Base-by-base conservation (phyloP, 2,329 filamentous ascomycete genomes). In the Reticulascus tulasneorum region DNA sequence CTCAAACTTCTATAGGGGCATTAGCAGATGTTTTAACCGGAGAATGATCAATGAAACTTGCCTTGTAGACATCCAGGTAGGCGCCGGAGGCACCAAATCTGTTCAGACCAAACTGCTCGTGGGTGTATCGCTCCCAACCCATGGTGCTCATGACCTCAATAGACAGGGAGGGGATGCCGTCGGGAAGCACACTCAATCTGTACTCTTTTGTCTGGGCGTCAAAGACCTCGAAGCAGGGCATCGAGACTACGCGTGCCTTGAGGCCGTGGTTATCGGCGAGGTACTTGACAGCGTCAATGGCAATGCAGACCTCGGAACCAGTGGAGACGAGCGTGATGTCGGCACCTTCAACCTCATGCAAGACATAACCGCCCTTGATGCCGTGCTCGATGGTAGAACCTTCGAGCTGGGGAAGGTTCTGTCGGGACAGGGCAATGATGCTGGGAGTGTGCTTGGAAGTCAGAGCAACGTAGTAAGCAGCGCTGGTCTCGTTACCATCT, bases 21-120 rank as follows among this genome's bases (percentile, higher is more conserved):
- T 60, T 40, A 49, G 36, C 15, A 7, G 23, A 12, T 27, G 4
- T 23, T 29, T 22, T 19, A 9, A 21, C 16, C 23, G 23, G 6
- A 5, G 18, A 19, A 13, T 7, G 17, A 13, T 19, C 16, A 25
- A 17, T 29, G 11, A 6, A 41, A 66, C 77, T 67, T 73, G 74
- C 86, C 77, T 86, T 84, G 79, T 98, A 98, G 44, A 98, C 89
- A 57, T 97, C 84, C 83, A 91, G 91, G 77, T 97, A 97, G 51
- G 91, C 84, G 57, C 91, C 93, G 38, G 87, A 94, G 51, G 91
- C 91, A 81, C 93, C 93, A 68, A 98, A 98, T 63, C 93, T 82
- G 84, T 98, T 98, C 51, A 98, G 82, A 63, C 93, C 93, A 59
- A 98, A 98, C 75, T 98, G 93, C 81, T 98, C 93, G 71, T 98